Evolutionary conservation across 768 basidiomycete species (phyloP).

Genomic region (Boletus subparvulus): DNA sequence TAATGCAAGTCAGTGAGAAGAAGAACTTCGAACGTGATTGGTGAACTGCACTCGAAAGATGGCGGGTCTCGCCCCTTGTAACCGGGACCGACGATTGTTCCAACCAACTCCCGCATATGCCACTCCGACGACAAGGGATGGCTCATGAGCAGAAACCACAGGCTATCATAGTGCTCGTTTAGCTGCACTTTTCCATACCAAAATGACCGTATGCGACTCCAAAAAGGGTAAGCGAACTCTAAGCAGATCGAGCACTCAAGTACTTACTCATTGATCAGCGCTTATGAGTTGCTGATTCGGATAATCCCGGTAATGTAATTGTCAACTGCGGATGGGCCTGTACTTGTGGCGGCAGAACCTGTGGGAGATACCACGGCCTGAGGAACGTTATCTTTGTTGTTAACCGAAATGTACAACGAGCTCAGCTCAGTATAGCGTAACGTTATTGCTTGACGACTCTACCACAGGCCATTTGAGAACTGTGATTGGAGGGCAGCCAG

Average conservation of each 20-base stretch:
- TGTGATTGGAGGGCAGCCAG: no score
- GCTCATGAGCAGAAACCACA: no score
- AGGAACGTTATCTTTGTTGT: neutral
- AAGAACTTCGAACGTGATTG: neutral
- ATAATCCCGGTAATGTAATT: neutral
- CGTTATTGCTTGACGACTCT: no score
- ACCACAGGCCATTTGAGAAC: no score
- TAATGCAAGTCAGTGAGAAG: neutral
- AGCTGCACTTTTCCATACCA: no score
- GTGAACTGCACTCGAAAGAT: neutral
- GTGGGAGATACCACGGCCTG: neutral
- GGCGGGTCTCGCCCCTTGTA: neutral
- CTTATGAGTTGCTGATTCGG: no score
- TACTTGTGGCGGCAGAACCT: constrained; percentile 2
- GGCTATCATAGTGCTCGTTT: no score
- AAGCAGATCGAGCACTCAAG: no score
- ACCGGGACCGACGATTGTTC: neutral
- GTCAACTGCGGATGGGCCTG: neutral
- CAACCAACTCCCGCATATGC: neutral
- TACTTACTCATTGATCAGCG: no score
- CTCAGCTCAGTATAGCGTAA: neutral
- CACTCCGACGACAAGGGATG: neutral
- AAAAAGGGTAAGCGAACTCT: no score
- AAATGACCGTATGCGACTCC: no score
- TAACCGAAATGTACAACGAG: neutral